Conservation (phyloP, 352 stramenopile genomes). For the Phytopythium kandeliae region DNA sequence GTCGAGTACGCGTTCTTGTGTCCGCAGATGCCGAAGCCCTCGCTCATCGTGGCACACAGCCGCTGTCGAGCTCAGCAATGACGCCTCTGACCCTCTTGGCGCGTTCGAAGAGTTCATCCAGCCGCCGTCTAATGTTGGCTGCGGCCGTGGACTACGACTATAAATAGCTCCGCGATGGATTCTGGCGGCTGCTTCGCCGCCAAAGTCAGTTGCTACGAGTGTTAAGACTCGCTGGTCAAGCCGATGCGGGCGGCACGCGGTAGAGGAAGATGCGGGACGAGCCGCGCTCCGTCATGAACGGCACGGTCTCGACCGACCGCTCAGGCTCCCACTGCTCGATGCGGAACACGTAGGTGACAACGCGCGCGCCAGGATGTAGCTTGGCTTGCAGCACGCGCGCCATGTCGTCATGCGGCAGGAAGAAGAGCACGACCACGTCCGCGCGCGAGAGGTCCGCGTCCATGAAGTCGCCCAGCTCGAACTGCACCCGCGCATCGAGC, state of each 20-base stretch:
- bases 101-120: not conserved
- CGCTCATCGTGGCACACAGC: constrained; percentile 20
- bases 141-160: not conserved
- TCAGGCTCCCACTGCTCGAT: constrained; percentile 50
- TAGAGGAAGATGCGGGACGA: constrained; percentile 46
- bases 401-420: constrained; percentile 50
- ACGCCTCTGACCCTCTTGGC: no score
- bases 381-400: constrained; percentile 25
- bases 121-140: no score
- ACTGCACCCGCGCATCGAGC: constrained; percentile 18
- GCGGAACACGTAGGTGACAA: constrained; percentile 68
- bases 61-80: no score
- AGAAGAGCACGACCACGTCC: constrained; percentile 59
- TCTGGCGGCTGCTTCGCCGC: no score
- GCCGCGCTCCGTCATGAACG: constrained; percentile 56
- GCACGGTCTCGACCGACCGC: constrained; percentile 30
- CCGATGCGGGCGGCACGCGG: no score
- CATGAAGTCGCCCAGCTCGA: constrained; percentile 53
- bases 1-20: constrained; percentile 83
- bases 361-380: constrained; percentile 29
- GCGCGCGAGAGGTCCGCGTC: constrained; percentile 33
- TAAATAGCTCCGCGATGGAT: not conserved
- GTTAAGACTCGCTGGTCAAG: no score
- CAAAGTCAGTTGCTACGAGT: no score
- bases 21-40: constrained; percentile 67